Base-by-base conservation (phyloP, 2,329 filamentous ascomycete species). In the Paracorniculantispora psalliotae region DNA sequence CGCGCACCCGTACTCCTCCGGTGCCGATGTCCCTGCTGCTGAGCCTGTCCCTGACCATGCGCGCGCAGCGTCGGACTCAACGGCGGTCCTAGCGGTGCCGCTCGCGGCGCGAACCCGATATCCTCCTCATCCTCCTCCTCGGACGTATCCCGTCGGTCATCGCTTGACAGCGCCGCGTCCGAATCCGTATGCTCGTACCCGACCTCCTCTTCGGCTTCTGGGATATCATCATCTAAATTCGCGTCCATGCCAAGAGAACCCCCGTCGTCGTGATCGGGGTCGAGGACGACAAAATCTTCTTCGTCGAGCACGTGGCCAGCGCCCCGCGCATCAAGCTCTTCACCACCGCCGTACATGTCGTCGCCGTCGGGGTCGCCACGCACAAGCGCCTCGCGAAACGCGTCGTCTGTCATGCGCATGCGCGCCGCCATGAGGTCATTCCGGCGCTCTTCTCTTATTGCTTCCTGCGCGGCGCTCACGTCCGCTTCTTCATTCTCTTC, bases 151-250 rank as follows among this genome's bases (percentile, higher is more conserved):
- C 62, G 59, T 3, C 59, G 57, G 15, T 63, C 64, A 4, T 61
- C 63, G 67, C 78, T 83, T 61, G 73, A 80, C 54, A 85, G 64
- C 54, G 86, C 85, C 9, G 79, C 87, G 64, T 91, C 88, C 2
- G 87, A 88, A 72, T 91, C 89, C 9, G 89, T 91, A 69, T 91
- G 88, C 75, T 92, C 88, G 74, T 91, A 91, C 65, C 83, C 82
- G 26, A 79, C 77, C 66, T 84, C 82, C 10, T 76, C 77, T 66
- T 84, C 82, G 10, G 80, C 85, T 61, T 89, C 86, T 21, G 87
- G 87, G 37, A 91, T 82, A 61, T 88, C 86, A 51, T 85, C 86
- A 69, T 91, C 88, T 43, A 91, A 77, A 67, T 91, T 81, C n/a
- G 80, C 84, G 53, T 82, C 85, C 82, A 67, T 64, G 15, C 59